Evolutionary conservation across 2,329 filamentous ascomycete species (phyloP).

Genomic region (Ustulina deusta): DNA sequence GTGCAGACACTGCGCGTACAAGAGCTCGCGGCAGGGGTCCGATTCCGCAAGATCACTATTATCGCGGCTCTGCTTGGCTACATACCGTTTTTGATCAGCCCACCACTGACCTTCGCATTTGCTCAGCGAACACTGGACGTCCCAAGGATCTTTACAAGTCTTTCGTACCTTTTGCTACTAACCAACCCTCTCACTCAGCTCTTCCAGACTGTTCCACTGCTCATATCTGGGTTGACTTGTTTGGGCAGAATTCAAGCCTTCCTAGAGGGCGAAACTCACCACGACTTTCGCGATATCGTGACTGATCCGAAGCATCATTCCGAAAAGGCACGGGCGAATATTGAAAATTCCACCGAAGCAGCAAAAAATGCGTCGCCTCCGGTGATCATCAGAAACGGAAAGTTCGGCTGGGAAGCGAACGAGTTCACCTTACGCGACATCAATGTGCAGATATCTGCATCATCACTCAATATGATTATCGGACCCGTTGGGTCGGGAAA

Average conservation of each 20-base stretch:
- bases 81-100: slow-evolving; percentile 52
- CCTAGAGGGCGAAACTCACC: slow-evolving; percentile 46
- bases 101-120: slow-evolving; percentile 55
- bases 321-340: background rate
- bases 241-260: slow-evolving; percentile 57
- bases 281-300: slow-evolving; percentile 44
- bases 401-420: slow-evolving; percentile 53
- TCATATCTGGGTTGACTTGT: slow-evolving; percentile 44
- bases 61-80: slow-evolving; percentile 41
- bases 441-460: slow-evolving; percentile 49
- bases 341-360: background rate
- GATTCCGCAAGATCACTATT: slow-evolving; percentile 44
- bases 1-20: slow-evolving; percentile 52
- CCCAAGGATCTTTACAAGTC: slow-evolving; percentile 56
- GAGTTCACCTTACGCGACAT: slow-evolving; percentile 50
- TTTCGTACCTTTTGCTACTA: slow-evolving; percentile 57
- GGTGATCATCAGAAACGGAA: slow-evolving; percentile 43
- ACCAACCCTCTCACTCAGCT: slow-evolving; percentile 55
- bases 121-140: slow-evolving; percentile 51
- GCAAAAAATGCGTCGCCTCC: background rate
- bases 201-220: slow-evolving; percentile 49
- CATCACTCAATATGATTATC: slow-evolving; percentile 55
- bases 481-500: slow-evolving; percentile 61
- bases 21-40: slow-evolving; percentile 53
- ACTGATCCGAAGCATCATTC: background rate